Conservation (phyloP, 306 rosid species). For the Prunus kanzakura region DNA sequence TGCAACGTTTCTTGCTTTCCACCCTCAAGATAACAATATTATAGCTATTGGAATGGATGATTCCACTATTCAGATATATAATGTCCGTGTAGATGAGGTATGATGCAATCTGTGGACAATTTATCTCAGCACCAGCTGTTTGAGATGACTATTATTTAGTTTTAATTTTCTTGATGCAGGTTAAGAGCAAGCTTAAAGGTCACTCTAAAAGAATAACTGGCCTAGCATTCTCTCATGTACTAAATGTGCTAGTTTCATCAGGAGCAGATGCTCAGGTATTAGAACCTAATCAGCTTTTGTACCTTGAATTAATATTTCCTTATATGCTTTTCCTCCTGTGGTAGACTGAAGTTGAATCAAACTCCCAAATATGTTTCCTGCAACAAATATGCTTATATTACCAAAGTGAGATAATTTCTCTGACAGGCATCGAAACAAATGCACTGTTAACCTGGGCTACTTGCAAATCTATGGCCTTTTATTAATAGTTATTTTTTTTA, state of each 20-base stretch:
- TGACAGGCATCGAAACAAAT: not conserved
- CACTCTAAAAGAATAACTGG: slow-evolving; percentile 95
- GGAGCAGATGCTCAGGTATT: slow-evolving; percentile 98
- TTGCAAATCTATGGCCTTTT: not conserved
- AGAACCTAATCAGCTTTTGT: not conserved
- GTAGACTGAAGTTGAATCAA: not conserved
- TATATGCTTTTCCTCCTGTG: not conserved
- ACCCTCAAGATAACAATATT: slow-evolving; percentile 94
- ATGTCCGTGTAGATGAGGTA: slow-evolving; percentile 97
- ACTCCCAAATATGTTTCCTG: not conserved
- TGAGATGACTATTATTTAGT: slow-evolving; percentile 21
- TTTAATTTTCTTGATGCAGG: slow-evolving; percentile 49
- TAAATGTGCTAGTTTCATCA: slow-evolving; percentile 83
- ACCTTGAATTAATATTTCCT: not conserved
- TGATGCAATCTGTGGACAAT: slow-evolving; percentile 9
- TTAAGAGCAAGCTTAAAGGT: slow-evolving; percentile 94
- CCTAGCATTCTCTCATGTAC: slow-evolving; percentile 84
- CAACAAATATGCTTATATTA: not conserved
- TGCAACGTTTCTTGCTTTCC: slow-evolving; percentile 96
- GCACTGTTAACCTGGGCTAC: not conserved
- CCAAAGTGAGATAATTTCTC: not conserved
- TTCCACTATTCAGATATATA: slow-evolving; percentile 91
- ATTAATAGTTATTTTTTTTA: not conserved
- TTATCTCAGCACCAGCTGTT: slow-evolving; percentile 17
- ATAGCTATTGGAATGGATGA: slow-evolving; percentile 99